phyloP scores from a whole-genome alignment of 2,329 filamentous ascomycete genomes.

The Cladophialophora chaetospira region DNA sequence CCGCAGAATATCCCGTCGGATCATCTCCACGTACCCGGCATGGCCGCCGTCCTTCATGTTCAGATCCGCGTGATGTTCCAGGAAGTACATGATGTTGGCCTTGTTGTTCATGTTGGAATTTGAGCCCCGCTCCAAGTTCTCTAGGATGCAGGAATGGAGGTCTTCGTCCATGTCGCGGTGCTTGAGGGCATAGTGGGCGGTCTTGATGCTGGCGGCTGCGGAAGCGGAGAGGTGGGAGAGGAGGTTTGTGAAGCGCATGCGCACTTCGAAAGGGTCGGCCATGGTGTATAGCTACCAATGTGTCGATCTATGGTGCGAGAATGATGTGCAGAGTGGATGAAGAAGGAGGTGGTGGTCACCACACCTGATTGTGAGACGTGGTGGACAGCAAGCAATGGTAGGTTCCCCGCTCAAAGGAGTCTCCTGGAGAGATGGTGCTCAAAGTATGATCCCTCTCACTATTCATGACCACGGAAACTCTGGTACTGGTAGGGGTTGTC shows the following conservation, averaged over 20 bases:
- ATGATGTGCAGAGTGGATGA: background rate
- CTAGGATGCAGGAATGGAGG: constrained; percentile 92
- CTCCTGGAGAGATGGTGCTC: no score
- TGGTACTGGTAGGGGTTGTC: no score
- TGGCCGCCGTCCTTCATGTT: constrained; percentile 71
- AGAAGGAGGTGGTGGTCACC: no score
- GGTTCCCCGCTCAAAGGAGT: no score
- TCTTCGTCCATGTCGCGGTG: constrained; percentile 96
- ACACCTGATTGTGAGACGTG: no score
- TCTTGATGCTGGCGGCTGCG: constrained; percentile 84
- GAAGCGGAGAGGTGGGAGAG: constrained; percentile 90
- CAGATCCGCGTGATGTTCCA: constrained; percentile 90
- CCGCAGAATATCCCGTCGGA: constrained; percentile 86
- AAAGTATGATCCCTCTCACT: no score
- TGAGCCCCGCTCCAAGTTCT: constrained; percentile 80
- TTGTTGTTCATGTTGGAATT: constrained; percentile 95
- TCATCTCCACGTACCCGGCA: constrained; percentile 84
- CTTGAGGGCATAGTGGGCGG: constrained; percentile 91
- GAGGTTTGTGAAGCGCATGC: constrained; percentile 91
- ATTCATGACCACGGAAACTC: no score
- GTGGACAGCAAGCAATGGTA: no score
- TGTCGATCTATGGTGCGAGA: background rate
- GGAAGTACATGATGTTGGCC: constrained; percentile 99
- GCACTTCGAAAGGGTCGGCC: constrained; percentile 94
- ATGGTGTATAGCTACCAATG: no score